Conservation (phyloP, 2,329 filamentous ascomycete species). For the Neonectria punicea region DNA sequence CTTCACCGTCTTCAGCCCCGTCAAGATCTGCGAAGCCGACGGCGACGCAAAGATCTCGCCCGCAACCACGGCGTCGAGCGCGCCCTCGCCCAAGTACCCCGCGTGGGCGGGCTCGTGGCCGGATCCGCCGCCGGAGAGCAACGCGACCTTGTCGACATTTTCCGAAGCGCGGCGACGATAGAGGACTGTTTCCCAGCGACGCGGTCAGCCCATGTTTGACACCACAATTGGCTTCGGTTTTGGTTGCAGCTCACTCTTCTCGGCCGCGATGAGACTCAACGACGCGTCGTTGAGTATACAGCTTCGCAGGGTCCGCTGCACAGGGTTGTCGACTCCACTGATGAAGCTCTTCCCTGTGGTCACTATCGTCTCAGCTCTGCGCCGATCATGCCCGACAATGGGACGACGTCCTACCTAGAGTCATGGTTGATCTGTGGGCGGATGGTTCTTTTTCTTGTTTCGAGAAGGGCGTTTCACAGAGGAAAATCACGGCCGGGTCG, state of each 20-base stretch:
- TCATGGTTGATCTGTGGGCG: slow-evolving; percentile 23
- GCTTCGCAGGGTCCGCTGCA: slow-evolving; percentile 35
- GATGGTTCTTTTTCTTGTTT: slow-evolving; percentile 5
- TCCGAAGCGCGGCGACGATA: slow-evolving; percentile 30
- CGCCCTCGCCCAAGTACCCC: slow-evolving; percentile 39
- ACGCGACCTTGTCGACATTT: slow-evolving; percentile 31
- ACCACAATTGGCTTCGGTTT: too few species aligned
- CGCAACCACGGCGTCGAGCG: slow-evolving; percentile 35
- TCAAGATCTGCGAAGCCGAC: slow-evolving; percentile 37
- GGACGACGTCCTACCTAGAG: slow-evolving; percentile 29
- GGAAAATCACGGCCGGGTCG: background rate
- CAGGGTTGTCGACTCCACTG: slow-evolving; percentile 31
- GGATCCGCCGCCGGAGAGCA: slow-evolving; percentile 38
- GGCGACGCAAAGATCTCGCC: slow-evolving; percentile 42
- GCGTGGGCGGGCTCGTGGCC: slow-evolving; percentile 41
- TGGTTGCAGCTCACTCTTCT: slow-evolving; percentile 30
- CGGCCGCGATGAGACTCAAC: slow-evolving; percentile 33
- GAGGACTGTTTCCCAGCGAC: slow-evolving; percentile 22
- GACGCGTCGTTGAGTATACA: slow-evolving; percentile 38
- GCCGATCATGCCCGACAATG: background rate
- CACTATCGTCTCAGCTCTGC: slow-evolving; percentile 13
- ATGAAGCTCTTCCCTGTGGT: slow-evolving; percentile 41
- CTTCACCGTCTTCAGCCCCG: slow-evolving; percentile 34
- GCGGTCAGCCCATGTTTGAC: slow-evolving; percentile 5
- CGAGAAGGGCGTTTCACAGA: background rate